phyloP scores from a whole-genome alignment of 2,329 filamentous ascomycete genomes.

The Setomelanomma holmii region DNA sequence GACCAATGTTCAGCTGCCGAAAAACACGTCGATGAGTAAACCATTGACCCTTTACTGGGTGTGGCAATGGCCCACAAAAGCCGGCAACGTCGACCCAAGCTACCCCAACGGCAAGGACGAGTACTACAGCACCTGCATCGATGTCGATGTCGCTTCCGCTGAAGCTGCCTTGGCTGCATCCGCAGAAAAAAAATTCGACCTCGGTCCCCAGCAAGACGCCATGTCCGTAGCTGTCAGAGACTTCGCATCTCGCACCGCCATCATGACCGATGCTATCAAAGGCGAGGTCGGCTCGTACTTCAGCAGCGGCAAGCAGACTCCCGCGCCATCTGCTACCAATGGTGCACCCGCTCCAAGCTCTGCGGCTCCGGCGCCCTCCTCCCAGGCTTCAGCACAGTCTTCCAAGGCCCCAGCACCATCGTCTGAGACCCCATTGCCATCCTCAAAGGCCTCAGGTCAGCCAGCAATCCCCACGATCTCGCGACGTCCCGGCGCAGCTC shows the following conservation, averaged over 20 bases:
- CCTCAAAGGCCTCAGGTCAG: slow-evolving; percentile 9
- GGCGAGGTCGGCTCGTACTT: slow-evolving; percentile 33
- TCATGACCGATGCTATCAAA: slow-evolving; percentile 37
- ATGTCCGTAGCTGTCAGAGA: slow-evolving; percentile 48
- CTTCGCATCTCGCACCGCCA: slow-evolving; percentile 51
- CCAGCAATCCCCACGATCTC: slow-evolving; percentile 27
- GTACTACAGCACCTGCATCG: slow-evolving; percentile 66
- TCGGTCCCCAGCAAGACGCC: slow-evolving; percentile 53
- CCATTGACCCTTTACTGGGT: slow-evolving; percentile 91
- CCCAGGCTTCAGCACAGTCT: background rate
- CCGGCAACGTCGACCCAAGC: slow-evolving; percentile 45
- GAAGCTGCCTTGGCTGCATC: slow-evolving; percentile 37
- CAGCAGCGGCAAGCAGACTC: slow-evolving; percentile 9
- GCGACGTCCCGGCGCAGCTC: slow-evolving; percentile 16
- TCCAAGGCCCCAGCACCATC: slow-evolving; percentile 3
- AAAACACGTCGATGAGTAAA: slow-evolving; percentile 66
- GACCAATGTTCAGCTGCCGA: slow-evolving; percentile 77
- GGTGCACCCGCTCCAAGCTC: background rate
- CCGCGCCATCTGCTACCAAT: slow-evolving; percentile 6
- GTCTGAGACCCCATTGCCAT: background rate
- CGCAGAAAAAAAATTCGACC: slow-evolving; percentile 17
- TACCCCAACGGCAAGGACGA: slow-evolving; percentile 59
- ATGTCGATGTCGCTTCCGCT: slow-evolving; percentile 54
- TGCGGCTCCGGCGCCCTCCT: background rate
- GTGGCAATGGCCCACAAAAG: slow-evolving; percentile 77